phyloP scores from a whole-genome alignment of 371 early-diverging fungal genomes.

The Enterocytospora artemiae region DNA sequence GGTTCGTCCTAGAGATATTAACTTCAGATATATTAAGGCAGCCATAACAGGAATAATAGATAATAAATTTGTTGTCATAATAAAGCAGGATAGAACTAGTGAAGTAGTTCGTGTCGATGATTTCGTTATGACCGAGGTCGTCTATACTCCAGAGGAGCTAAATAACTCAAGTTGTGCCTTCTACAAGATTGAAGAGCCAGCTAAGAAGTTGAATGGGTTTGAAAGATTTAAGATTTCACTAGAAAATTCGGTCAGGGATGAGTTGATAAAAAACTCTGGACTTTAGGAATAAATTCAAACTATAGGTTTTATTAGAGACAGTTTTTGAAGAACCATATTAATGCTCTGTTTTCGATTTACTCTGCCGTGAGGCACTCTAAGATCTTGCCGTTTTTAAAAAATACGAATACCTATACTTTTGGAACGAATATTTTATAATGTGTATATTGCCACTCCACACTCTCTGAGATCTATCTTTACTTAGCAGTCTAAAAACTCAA shows the following conservation, averaged over 20 bases:
- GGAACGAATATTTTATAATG: too few relatives aligned
- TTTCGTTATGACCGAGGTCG: constrained; percentile 30
- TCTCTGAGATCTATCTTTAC: too few relatives aligned
- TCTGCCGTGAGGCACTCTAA: too few relatives aligned
- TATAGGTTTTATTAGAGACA: not conserved
- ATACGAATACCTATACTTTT: too few relatives aligned
- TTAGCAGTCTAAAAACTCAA: too few relatives aligned
- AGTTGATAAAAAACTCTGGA: constrained; percentile 28
- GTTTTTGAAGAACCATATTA: too few relatives aligned
- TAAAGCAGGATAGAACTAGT: constrained; percentile 20
- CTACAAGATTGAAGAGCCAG: constrained; percentile 8
- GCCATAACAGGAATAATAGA: constrained; percentile 42
- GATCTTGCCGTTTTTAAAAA: too few relatives aligned
- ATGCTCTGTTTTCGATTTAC: too few relatives aligned
- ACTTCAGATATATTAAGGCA: constrained; percentile 18
- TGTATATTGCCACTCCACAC: too few relatives aligned
- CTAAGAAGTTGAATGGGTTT: constrained; percentile 30
- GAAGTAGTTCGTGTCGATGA: constrained; percentile 19
- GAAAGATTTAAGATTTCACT: constrained; percentile 39
- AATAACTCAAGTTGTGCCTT: not conserved
- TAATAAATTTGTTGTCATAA: constrained; percentile 32
- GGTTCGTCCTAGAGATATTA: constrained; percentile 14
- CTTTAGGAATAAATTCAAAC: constrained; percentile 6
- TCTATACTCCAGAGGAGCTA: constrained; percentile 1
- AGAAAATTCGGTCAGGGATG: constrained; percentile 24